These are phyloP conservation scores for Neurospora sp. DNA, from an alignment of 495 filamentous ascomycete genomes.

Conservation along the genomic window DNA sequence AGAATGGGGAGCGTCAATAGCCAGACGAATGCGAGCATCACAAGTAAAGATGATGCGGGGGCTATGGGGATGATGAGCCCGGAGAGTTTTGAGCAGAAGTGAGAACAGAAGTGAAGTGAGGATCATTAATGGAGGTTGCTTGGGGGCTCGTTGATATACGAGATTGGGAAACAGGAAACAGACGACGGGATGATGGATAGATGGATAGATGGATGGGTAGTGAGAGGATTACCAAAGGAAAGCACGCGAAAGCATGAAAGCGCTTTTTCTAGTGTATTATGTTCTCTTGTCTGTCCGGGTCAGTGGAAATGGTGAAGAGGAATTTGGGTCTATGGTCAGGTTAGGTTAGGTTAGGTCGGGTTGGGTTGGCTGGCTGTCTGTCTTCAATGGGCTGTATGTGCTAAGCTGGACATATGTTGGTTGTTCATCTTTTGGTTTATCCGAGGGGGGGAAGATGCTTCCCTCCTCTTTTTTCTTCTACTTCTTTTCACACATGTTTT, in stretches of 20 bases:
- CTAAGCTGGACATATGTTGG: constrained; percentile 1
- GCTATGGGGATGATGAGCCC: constrained; percentile 55
- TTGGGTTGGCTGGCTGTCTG: background rate
- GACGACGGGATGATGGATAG: background rate
- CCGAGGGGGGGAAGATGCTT: background rate
- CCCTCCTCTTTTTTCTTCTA: constrained; percentile 1
- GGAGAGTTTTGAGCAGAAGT: constrained; percentile 46
- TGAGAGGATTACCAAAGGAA: background rate
- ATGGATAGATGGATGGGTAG: background rate
- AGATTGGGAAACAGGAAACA: background rate
- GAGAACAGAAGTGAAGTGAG: background rate
- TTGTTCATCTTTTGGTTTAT: constrained; percentile 6
- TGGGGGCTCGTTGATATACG: background rate
- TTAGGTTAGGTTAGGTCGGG: background rate
- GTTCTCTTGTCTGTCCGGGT: background rate
- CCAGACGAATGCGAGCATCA: constrained; percentile 41
- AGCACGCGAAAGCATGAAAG: background rate
- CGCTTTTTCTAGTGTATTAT: background rate
- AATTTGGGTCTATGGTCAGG: background rate
- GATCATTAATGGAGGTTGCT: background rate
- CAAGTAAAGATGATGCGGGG: constrained; percentile 41
- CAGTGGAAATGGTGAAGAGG: background rate
- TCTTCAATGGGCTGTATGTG: background rate
- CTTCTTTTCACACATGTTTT: constrained; percentile 2
- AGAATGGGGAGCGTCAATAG: constrained; percentile 41